Conservation (phyloP, 768 basidiomycete species). For the Lepiota brunneoincarnata region DNA sequence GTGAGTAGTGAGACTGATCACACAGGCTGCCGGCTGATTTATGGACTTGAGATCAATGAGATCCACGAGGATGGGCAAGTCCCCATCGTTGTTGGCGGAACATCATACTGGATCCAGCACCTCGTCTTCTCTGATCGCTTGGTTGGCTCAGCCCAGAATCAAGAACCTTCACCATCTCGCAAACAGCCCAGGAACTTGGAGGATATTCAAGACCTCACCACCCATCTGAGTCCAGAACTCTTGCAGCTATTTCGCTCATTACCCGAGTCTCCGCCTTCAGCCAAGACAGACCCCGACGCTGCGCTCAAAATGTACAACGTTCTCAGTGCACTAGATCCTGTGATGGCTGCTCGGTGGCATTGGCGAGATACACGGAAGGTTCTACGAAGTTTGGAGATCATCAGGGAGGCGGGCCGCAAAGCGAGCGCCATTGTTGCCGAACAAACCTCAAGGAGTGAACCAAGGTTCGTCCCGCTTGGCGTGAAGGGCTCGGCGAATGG, state of each 20-base stretch:
- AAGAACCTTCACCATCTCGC: neutral
- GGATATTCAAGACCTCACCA: slow-evolving; percentile 5
- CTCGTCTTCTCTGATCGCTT: slow-evolving; percentile 85
- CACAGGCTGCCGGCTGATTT: neutral
- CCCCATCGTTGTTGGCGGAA: slow-evolving; percentile 93
- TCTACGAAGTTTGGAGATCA: slow-evolving; percentile 70
- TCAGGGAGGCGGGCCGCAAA: slow-evolving; percentile 63
- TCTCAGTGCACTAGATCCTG: slow-evolving; percentile 65
- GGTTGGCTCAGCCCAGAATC: slow-evolving; percentile 10
- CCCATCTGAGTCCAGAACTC: slow-evolving; percentile 41
- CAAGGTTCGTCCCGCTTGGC: slow-evolving; percentile 43
- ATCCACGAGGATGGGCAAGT: slow-evolving; percentile 60
- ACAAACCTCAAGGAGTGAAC: slow-evolving; percentile 47
- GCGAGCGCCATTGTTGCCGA: slow-evolving; percentile 69
- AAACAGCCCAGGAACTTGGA: slow-evolving; percentile 19
- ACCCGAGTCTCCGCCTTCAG: slow-evolving; percentile 58
- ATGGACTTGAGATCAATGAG: slow-evolving; percentile 62
- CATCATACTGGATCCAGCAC: slow-evolving; percentile 97
- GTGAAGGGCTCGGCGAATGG: neutral
- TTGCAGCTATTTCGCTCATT: slow-evolving; percentile 51
- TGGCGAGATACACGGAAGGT: slow-evolving; percentile 95
- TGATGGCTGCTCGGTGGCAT: slow-evolving; percentile 85
- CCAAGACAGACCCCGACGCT: slow-evolving; percentile 48
- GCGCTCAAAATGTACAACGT: slow-evolving; percentile 68
- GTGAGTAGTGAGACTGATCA: slow-evolving; percentile 45